A percentile compares a stretch with the other conserved stretches of the same genome.
These are phyloP conservation scores for Lojkania enalia DNA, from an alignment of 2,329 filamentous ascomycete species.

Conservation along the genomic window DNA sequence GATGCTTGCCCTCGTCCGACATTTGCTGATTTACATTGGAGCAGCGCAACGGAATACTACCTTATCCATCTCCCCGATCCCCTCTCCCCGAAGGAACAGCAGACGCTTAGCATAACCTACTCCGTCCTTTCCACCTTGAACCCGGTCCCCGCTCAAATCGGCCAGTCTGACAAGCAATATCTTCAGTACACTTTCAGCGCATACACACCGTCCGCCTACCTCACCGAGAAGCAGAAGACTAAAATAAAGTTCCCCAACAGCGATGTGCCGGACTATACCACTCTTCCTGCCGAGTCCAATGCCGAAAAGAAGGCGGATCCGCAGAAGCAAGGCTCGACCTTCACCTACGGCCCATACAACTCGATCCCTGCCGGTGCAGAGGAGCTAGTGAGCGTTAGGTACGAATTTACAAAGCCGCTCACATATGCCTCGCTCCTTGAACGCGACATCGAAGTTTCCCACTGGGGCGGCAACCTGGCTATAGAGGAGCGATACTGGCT, in stretches of 20 bases:
- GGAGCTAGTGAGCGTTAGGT: conserved; percentile 77
- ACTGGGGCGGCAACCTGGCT: conserved; percentile 96
- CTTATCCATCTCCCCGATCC: conserved; percentile 76
- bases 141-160: conserved; percentile 79
- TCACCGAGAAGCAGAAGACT: conserved; percentile 91
- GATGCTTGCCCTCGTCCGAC: not conserved
- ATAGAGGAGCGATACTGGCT: conserved; percentile 93
- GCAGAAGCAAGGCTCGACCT: conserved; percentile 79
- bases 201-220: conserved; percentile 81
- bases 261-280: conserved; percentile 84
- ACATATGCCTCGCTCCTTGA: conserved; percentile 78
- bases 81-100: conserved; percentile 74
- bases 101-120: conserved; percentile 87
- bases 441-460: conserved; percentile 91
- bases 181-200: conserved; percentile 84
- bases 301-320: conserved; percentile 68
- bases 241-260: conserved; percentile 85
- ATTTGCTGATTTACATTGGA: conserved; percentile 3
- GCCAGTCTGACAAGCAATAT: conserved; percentile 85
- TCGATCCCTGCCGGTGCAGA: conserved; percentile 77
- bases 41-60: conserved; percentile 68
- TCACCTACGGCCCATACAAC: conserved; percentile 88
- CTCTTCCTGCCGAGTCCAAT: conserved; percentile 61
- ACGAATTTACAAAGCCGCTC: conserved; percentile 93
- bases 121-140: conserved; percentile 75